Evolutionary conservation across 352 stramenopile genomes (phyloP).

Genomic region (Thraustotheca clavata): DNA sequence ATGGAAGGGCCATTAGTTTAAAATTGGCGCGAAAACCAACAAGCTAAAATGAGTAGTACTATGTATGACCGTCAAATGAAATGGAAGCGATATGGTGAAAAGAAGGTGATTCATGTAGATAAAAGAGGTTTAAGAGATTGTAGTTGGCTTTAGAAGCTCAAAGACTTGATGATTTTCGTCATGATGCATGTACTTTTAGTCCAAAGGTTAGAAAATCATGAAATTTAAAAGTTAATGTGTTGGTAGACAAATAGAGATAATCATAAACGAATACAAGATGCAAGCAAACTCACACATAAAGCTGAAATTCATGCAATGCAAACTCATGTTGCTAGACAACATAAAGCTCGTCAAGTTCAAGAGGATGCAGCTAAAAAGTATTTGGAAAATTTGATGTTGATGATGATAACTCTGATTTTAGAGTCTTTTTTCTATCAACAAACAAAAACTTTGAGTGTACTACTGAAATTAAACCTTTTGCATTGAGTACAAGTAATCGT

Average conservation of each 20-base stretch:
- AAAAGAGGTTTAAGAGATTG: neutral
- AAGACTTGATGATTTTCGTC: slow-evolving; percentile 33
- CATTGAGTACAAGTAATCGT: slow-evolving; percentile 54
- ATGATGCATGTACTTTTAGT: slow-evolving; percentile 48
- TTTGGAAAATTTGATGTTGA: neutral
- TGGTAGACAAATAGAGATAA: neutral
- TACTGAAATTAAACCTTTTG: slow-evolving; percentile 44
- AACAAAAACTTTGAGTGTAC: slow-evolving; percentile 50
- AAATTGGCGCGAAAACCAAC: neutral
- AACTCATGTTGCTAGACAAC: slow-evolving; percentile 43
- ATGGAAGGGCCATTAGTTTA: slow-evolving; percentile 25
- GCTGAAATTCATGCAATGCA: slow-evolving; percentile 54
- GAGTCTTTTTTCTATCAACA: slow-evolving; percentile 25
- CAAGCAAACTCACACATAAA: slow-evolving; percentile 37
- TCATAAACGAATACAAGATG: slow-evolving; percentile 2
- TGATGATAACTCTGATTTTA: slow-evolving; percentile 6
- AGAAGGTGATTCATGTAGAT: neutral
- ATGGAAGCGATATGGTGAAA: slow-evolving; percentile 20
- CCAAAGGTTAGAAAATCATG: slow-evolving; percentile 31
- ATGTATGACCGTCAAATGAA: slow-evolving; percentile 21
- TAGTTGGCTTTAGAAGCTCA: slow-evolving; percentile 36
- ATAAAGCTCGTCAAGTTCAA: slow-evolving; percentile 34
- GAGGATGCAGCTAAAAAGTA: slow-evolving; percentile 39
- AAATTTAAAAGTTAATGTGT: neutral
- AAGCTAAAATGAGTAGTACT: neutral